Conservation (phyloP, 352 stramenopile genomes). For the Globisporangium acanthophoron region DNA sequence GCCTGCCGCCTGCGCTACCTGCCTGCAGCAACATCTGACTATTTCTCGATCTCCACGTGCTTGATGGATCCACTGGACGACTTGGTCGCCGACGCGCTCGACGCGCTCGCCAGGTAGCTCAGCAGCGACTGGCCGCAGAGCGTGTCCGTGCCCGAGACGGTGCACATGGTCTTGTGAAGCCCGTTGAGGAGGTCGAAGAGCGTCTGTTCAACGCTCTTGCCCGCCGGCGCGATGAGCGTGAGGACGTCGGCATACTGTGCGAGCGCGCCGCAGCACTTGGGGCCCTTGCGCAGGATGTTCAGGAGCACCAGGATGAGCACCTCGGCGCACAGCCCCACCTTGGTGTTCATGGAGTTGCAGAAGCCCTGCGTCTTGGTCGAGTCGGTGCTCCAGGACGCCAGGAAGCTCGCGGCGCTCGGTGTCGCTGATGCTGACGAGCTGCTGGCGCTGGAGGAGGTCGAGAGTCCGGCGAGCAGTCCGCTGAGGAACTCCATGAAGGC, state of each 20-base stretch:
- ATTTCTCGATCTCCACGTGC: too few species aligned
- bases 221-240: constrained; percentile 39
- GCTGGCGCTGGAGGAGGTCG: constrained; percentile 10
- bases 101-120: too few species aligned
- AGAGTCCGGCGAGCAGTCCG: constrained; percentile 28
- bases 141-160: constrained; percentile 12
- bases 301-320: constrained; percentile 36
- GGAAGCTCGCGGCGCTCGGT: constrained; percentile 15
- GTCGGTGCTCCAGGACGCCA: constrained; percentile 36
- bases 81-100: too few species aligned
- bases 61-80: too few species aligned
- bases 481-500: constrained; percentile 41
- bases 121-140: too few species aligned
- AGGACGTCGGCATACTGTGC: constrained; percentile 36
- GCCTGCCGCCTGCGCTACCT: too few species aligned
- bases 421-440: constrained; percentile 10
- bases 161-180: constrained; percentile 53
- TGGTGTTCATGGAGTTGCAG: constrained; percentile 49
- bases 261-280: constrained; percentile 41
- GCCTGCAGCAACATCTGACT: too few species aligned
- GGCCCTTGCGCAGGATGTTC: constrained; percentile 33
- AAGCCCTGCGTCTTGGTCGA: constrained; percentile 38
- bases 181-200: constrained; percentile 44
- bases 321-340: constrained; percentile 39
- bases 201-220: constrained; percentile 38